Evolutionary conservation across 371 early-diverging fungal genomes (phyloP), one percentile per base, ranked within the genome.

Genomic region (Mucor lusitanicus): DNA sequence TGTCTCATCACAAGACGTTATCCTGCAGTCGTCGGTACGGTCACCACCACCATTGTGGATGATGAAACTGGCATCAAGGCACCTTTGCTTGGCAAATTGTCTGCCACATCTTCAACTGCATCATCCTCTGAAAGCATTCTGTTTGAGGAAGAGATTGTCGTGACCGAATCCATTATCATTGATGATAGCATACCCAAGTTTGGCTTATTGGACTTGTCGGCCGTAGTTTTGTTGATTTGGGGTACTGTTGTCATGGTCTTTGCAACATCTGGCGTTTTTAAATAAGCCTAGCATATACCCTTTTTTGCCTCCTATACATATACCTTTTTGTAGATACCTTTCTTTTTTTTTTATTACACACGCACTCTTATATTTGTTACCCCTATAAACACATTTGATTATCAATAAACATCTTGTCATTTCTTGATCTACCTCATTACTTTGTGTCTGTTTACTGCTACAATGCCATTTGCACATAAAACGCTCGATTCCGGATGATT

Each of bases 181-280:
- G 27, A 74, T 60, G 63, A 37, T 66, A 35, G 67, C 71, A 74
- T 58, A 68, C 73, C 66, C 39, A 64, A 59, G 9, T 69, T 69
- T 65, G 69, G 72, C 6, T 54, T 62, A n/a, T 42, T 69, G 37
- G 82, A 82, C 67, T 44, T 71, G 1, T 67, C 75, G 8, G 79
- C 83, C 2, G 65, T 76, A 3, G 28, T 79, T 3, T 60, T 80
- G 28, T 33, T 83, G 21, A 67, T 79, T 9, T 80, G 80, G 76
- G 83, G 83, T 0, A 33, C 75, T 8, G 71, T 83, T 59, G 81
- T 83, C n/a, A 80, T 83, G 83, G 44, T 83, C 32, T 70, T 83
- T 60, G 73, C 81, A 15, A 83, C 83, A 5, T 40, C 74, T 46
- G 69, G 75, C 25, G 68, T 55, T 17, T 73, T 73, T 17, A 67